Percentiles rank a stretch among this genome's conserved stretches.
These are phyloP conservation scores for Fusarium scirpi DNA, from an alignment of 2,329 filamentous ascomycete species.

Conservation along the genomic window DNA sequence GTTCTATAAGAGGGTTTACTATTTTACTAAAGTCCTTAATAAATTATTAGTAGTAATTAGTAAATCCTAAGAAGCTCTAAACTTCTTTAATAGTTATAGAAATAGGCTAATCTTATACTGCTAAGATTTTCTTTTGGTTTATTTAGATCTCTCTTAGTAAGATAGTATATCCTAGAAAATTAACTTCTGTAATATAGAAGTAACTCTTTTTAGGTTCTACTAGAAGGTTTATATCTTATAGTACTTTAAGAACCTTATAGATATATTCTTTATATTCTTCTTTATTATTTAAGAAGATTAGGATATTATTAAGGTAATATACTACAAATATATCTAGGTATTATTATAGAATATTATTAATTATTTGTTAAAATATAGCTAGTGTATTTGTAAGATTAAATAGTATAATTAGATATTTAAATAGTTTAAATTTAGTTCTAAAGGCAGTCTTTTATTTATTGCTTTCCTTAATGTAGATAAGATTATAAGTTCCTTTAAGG, in stretches of 20 bases:
- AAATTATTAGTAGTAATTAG: slow-evolving; percentile 7
- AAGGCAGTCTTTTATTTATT: slow-evolving; percentile 40
- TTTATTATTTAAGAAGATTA: slow-evolving; percentile 37
- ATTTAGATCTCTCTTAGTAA: slow-evolving; percentile 23
- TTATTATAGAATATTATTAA: slow-evolving; percentile 32
- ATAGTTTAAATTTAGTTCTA: slow-evolving; percentile 45
- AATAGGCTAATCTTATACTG: background rate
- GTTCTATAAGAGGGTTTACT: background rate
- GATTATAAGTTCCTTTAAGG: slow-evolving; percentile 47
- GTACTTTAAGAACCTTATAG: slow-evolving; percentile 25
- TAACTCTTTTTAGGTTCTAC: slow-evolving; percentile 30
- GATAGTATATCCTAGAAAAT: slow-evolving; percentile 30
- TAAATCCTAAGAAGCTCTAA: slow-evolving; percentile 31
- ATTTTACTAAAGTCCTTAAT: slow-evolving; percentile 21
- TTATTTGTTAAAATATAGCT: slow-evolving; percentile 38
- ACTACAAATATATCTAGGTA: slow-evolving; percentile 36
- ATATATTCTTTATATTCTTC: slow-evolving; percentile 34
- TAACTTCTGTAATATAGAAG: slow-evolving; percentile 25
- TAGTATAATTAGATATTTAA: background rate
- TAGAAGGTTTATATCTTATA: slow-evolving; percentile 28
- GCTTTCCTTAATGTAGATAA: slow-evolving; percentile 45
- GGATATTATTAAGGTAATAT: slow-evolving; percentile 32
- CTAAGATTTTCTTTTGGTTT: slow-evolving; percentile 25
- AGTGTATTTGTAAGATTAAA: background rate
- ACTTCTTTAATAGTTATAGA: slow-evolving; percentile 9